Conservation (phyloP, 1,284 basidiomycete genomes). For the Apiotrichum siamense region DNA sequence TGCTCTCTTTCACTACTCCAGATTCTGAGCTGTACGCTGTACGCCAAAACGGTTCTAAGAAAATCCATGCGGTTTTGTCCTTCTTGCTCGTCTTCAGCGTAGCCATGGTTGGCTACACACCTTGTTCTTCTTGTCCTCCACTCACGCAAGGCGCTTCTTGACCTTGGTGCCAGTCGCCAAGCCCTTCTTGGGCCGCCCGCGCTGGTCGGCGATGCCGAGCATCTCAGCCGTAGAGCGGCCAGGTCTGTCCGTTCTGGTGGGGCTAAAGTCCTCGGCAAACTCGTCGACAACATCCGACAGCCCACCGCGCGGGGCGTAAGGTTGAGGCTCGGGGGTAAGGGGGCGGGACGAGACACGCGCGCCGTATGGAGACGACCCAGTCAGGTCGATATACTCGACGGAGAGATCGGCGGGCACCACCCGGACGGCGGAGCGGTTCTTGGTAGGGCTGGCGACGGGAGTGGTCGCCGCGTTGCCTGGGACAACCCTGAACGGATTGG, state of each 20-base stretch:
- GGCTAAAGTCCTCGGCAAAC: background rate
- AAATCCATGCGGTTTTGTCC: too few relatives aligned
- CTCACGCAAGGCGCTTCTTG: conserved; percentile 10
- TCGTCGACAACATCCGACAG: background rate
- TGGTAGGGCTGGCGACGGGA: too few relatives aligned
- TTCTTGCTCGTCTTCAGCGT: too few relatives aligned
- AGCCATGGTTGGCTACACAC: background rate
- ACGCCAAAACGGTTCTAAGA: too few relatives aligned
- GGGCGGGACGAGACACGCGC: background rate
- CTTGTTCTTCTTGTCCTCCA: background rate
- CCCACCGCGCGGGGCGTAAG: background rate
- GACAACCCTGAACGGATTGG: background rate
- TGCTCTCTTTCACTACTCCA: too few relatives aligned
- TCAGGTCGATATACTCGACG: conserved; percentile 2
- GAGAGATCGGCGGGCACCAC: too few relatives aligned
- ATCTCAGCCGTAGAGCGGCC: conserved; percentile 11
- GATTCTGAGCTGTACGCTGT: too few relatives aligned
- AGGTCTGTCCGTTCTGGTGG: background rate
- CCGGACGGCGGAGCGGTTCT: too few relatives aligned
- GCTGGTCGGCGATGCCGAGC: conserved; percentile 23
- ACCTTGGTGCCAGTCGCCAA: conserved; percentile 24
- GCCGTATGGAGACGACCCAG: background rate
- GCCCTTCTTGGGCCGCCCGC: conserved; percentile 29
- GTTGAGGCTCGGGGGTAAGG: too few relatives aligned
- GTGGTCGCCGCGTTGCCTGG: background rate